phyloP scores from a whole-genome alignment of 495 filamentous ascomycete species.

The Penicillium desertorum region DNA sequence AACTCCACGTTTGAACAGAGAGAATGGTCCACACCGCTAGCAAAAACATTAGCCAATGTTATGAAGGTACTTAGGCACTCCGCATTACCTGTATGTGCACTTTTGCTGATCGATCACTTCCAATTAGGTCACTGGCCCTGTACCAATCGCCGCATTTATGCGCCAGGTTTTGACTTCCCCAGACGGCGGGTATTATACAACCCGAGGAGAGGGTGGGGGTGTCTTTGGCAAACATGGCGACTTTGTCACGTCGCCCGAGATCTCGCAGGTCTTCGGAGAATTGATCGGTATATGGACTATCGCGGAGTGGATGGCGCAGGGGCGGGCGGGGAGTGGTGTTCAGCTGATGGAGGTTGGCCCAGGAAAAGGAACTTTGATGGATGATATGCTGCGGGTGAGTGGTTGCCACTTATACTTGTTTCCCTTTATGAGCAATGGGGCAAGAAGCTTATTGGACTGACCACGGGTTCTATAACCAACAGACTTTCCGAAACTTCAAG shows the following conservation, averaged over 20 bases:
- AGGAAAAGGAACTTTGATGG: constrained; percentile 94
- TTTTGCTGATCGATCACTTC: constrained; percentile 25
- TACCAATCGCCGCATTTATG: constrained; percentile 93
- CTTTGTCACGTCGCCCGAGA: constrained; percentile 96
- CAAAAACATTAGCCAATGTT: constrained; percentile 76
- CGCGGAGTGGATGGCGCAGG: constrained; percentile 93
- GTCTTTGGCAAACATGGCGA: constrained; percentile 90
- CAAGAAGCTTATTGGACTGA: constrained; percentile 1
- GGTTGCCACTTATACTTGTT: neutral
- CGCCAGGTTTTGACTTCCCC: constrained; percentile 94
- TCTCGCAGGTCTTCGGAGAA: constrained; percentile 96
- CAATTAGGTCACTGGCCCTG: constrained; percentile 68
- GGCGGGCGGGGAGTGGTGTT: constrained; percentile 64
- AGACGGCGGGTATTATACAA: constrained; percentile 92
- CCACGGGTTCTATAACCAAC: neutral
- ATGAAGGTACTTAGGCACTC: constrained; percentile 61
- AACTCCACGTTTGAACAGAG: constrained; percentile 43
- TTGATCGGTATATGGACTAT: constrained; percentile 91
- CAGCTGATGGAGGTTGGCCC: constrained; percentile 93
- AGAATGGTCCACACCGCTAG: constrained; percentile 87
- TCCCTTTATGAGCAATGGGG: no score
- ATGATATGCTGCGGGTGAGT: constrained; percentile 86
- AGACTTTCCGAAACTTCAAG: constrained; percentile 86
- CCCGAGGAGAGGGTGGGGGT: constrained; percentile 56
- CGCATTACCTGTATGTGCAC: neutral